These are phyloP conservation scores for Penicillium sp. DNA, from an alignment of 2,329 filamentous ascomycete species.

Conservation along the genomic window DNA sequence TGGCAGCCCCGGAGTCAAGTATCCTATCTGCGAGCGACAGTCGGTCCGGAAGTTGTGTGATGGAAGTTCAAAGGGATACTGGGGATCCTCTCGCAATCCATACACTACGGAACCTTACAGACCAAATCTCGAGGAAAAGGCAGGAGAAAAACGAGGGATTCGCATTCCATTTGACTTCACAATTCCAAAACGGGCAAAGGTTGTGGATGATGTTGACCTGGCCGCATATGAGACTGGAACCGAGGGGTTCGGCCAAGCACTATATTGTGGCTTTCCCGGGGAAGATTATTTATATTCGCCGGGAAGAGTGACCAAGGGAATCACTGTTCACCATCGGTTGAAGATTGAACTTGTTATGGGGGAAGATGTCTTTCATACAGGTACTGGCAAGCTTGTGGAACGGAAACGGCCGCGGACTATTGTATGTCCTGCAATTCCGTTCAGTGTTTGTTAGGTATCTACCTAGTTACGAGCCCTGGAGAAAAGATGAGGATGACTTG, in stretches of 20 bases:
- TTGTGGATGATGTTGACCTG: neutral
- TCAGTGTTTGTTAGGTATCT: neutral
- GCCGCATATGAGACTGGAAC: neutral
- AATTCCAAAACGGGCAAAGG: neutral
- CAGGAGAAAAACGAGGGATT: neutral
- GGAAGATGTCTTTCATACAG: neutral
- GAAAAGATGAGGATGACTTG: neutral
- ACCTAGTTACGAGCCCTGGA: neutral
- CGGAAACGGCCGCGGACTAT: neutral
- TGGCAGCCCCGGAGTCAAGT: neutral
- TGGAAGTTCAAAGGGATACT: neutral
- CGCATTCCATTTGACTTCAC: neutral
- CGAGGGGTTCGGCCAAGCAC: neutral
- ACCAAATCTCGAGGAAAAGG: neutral
- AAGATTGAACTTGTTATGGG: neutral
- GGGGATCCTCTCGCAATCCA: neutral
- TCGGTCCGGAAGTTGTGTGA: neutral
- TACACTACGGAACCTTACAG: neutral
- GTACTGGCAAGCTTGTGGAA: neutral
- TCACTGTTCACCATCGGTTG: neutral
- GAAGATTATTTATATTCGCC: neutral
- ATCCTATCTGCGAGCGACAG: neutral
- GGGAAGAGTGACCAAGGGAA: neutral
- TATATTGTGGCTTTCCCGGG: neutral
- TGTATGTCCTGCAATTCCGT: neutral